Evolutionary conservation across 116 monocot genomes (phyloP).

Genomic region (Posidonia oceanica): DNA sequence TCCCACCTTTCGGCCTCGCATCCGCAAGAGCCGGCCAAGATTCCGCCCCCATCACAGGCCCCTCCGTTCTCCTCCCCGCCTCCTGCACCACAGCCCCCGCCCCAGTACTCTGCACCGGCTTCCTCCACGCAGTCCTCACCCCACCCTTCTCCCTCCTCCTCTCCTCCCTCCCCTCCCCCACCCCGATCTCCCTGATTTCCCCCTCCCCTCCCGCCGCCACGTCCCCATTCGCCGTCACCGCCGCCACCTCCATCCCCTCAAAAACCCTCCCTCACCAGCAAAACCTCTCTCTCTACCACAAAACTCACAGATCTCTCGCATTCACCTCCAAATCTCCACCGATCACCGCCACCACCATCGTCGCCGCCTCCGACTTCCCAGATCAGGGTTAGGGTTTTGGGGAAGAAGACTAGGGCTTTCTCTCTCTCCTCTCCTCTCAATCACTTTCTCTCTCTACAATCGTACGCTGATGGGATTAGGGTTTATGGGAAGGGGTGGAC

Average conservation of each 20-base stretch:
- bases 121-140: slow-evolving; percentile 18
- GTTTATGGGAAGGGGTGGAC: slow-evolving; percentile 8
- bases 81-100: background rate
- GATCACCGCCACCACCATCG: background rate
- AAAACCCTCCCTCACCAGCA: background rate
- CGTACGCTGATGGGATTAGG: slow-evolving; percentile 4
- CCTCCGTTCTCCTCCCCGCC: slow-evolving; percentile 4
- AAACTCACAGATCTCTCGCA: slow-evolving; percentile 1
- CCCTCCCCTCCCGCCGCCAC: background rate
- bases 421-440: background rate
- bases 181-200: background rate
- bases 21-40: slow-evolving; percentile 35
- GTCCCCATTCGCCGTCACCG: background rate
- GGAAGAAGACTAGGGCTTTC: too few relatives aligned
- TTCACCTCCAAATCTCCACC: background rate
- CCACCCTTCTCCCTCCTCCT: slow-evolving; percentile 12
- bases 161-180: slow-evolving; percentile 5
- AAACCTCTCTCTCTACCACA: too few relatives aligned
- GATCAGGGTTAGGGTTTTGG: background rate
- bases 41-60: slow-evolving; percentile 30
- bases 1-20: slow-evolving; percentile 7
- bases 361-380: background rate
- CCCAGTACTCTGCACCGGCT: slow-evolving; percentile 2
- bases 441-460: background rate
- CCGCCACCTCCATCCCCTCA: background rate